These are phyloP conservation scores for Phaeophleospora eucalypticola DNA, from an alignment of 2,329 filamentous ascomycete species.

Conservation along the genomic window DNA sequence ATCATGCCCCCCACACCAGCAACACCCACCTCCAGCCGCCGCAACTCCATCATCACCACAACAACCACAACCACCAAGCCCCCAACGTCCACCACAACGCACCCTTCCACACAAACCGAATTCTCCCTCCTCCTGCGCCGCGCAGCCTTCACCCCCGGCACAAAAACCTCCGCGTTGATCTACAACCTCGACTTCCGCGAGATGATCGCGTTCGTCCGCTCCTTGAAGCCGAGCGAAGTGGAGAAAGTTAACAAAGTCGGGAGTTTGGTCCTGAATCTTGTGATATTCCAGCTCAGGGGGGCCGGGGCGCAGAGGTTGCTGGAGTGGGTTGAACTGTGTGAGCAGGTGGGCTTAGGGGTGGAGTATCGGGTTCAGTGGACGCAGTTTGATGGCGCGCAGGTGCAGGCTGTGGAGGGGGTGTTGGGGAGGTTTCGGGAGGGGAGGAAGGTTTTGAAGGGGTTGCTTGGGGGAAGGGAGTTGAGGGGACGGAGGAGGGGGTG, in stretches of 20 bases:
- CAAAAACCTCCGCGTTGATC: slow-evolving; percentile 11
- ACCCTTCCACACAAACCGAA: slow-evolving; percentile 18
- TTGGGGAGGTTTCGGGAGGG: slow-evolving; percentile 14
- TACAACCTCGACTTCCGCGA: slow-evolving; percentile 19
- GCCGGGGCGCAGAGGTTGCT: slow-evolving; percentile 6
- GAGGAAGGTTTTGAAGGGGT: slow-evolving; percentile 14
- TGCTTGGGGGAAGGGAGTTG: neutral
- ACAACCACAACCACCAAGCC: slow-evolving; percentile 1
- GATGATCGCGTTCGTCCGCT: slow-evolving; percentile 13
- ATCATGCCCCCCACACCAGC: no score
- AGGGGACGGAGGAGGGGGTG: no score
- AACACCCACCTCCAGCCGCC: slow-evolving; percentile 5
- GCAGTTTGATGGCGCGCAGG: slow-evolving; percentile 5
- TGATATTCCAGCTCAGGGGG: slow-evolving; percentile 4
- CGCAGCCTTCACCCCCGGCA: slow-evolving; percentile 17
- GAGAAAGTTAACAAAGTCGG: slow-evolving; percentile 11
- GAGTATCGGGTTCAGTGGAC: slow-evolving; percentile 18
- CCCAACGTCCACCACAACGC: slow-evolving; percentile 5
- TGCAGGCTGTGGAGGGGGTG: slow-evolving; percentile 9
- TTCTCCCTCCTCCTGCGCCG: slow-evolving; percentile 14
- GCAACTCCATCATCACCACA: neutral
- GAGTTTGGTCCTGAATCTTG: slow-evolving; percentile 15
- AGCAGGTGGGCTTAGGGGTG: slow-evolving; percentile 10
- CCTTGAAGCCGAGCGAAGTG: slow-evolving; percentile 13
- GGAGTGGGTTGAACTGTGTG: slow-evolving; percentile 11